phyloP scores from a whole-genome alignment of 257 asterid species.

The Solanum verrucosum region DNA sequence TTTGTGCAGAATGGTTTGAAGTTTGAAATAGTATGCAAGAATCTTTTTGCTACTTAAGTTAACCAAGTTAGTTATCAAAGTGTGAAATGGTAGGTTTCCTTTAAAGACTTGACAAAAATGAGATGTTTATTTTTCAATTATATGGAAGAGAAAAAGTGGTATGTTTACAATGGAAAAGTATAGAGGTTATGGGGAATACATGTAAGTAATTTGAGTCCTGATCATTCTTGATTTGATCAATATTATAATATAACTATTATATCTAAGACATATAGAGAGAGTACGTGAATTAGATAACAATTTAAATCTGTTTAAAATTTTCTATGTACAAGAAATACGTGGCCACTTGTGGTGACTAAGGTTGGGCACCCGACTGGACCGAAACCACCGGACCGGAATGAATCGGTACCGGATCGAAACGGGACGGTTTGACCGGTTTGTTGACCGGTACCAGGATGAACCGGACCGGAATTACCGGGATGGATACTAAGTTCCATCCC shows the following conservation, averaged over 20 bases:
- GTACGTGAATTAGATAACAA: not conserved
- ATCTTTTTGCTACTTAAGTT: not conserved
- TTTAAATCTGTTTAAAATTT: too few species aligned
- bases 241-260: too few species aligned
- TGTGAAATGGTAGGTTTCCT: not conserved
- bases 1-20: not conserved
- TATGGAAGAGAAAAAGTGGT: not conserved
- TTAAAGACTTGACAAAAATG: not conserved
- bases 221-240: not conserved
- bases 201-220: not conserved
- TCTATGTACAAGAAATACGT: not conserved
- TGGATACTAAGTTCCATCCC: too few species aligned
- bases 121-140: too few species aligned
- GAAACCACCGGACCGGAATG: too few species aligned
- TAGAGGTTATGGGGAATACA: not conserved
- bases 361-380: too few species aligned
- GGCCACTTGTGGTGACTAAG: too few species aligned
- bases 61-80: not conserved
- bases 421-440: too few species aligned
- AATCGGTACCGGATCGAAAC: too few species aligned
- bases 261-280: not conserved
- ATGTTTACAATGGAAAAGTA: not conserved
- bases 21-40: not conserved
- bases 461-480: too few species aligned
- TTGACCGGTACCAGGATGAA: too few species aligned